These are phyloP conservation scores for Yamadazyma blattariae DNA, from an alignment of 1,139 yeast genomes.

Conservation along the genomic window DNA sequence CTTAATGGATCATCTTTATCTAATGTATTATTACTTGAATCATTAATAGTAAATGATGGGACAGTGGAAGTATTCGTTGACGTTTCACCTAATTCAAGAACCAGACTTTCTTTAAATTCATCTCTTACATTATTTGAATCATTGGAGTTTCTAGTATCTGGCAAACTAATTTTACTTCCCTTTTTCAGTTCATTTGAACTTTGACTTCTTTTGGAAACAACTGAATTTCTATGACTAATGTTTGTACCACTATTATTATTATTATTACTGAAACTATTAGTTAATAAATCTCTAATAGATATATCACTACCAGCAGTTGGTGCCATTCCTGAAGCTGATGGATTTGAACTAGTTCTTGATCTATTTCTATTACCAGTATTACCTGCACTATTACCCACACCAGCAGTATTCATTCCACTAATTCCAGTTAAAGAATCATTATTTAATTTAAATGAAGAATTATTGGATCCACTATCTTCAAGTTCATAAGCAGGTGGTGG, in stretches of 20 bases:
- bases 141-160: conserved; percentile 2
- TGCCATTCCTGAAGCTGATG: conserved; percentile 2
- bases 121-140: background rate
- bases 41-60: conserved; percentile 3
- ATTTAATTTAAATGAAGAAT: conserved; percentile 1
- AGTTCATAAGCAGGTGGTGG: conserved; percentile 38
- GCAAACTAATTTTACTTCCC: conserved; percentile 2
- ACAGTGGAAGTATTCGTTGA: background rate
- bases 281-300: conserved; percentile 22
- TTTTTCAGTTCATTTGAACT: conserved; percentile 12
- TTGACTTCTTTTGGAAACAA: conserved; percentile 13
- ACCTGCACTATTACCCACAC: background rate
- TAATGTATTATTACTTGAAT: background rate
- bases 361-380: conserved; percentile 5
- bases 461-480: conserved; percentile 13
- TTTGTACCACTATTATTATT: conserved; percentile 9
- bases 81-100: too few relatives aligned
- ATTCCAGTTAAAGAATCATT: conserved; percentile 6
- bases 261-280: conserved; percentile 11
- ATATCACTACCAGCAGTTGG: conserved; percentile 10
- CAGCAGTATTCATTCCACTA: background rate
- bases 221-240: conserved; percentile 11
- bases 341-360: conserved; percentile 9
- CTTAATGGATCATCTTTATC: conserved; percentile 5
- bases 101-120: background rate